Base-by-base conservation (phyloP, 1,139 yeast genomes). In the Pichia sp. region DNA sequence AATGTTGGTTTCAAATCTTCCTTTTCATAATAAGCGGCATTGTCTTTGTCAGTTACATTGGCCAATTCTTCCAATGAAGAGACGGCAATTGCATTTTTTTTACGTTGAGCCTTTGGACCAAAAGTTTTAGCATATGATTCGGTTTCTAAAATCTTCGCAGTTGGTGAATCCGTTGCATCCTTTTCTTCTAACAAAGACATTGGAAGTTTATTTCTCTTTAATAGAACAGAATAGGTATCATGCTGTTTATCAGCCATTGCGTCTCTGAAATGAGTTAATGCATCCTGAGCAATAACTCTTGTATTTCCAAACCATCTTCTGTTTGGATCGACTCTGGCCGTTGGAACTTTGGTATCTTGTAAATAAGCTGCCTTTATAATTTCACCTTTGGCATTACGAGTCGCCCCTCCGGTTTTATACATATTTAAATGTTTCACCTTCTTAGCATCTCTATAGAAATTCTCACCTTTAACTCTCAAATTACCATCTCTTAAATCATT, bases 291-390 rank as follows among this genome's bases (percentile, higher is more conserved):
- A 60, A 92, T 92, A 39, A 92, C 98, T 59, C 98, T 78, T 29
- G 98, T 88, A 66, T 88, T 92, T 44, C 97, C 97, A 62, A 92
- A 94, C 98, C 98, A 92, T 59, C 92, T 79, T 62, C 95, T 78
- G 64, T 92, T 90, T 4, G 98, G 98, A 61, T 87, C 96, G 40
- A 92, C 95, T 54, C 98, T 74, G 1, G 97, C 98, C 52, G 73
- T 79, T 26, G 97, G 97, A 33, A 86, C 74, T 53, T 88, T 94
- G 3, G 88, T 80, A 54, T 86, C 82, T 64, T 92, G 98, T 50
- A 90, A 76, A 36, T 79, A 82, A 26, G 97, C 97, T 40, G 95
- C 96, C 60, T 77, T 74, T 44, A 87, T 74, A 48, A 90, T 75
- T 38, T 88, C 96, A 58, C 98, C 98, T 50, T 77, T 73, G 44